A percentile compares a stretch with the other conserved stretches of the same genome.
Evolutionary conservation across 371 early-diverging fungal genomes (phyloP).

Genomic region (Mucor irregularis): DNA sequence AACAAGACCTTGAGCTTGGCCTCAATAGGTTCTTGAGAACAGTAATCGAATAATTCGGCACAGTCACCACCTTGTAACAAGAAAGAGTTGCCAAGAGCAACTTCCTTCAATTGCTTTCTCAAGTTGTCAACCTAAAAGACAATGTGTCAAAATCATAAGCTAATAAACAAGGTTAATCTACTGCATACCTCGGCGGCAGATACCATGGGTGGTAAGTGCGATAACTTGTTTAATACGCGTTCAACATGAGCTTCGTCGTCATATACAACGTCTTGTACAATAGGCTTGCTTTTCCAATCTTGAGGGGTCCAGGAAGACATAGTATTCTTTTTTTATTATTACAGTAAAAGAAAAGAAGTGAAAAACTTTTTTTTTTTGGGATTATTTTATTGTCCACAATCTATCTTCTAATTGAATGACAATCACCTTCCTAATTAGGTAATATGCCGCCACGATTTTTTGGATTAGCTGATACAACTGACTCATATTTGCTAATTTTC

Average conservation of each 20-base stretch:
- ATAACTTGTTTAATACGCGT: conserved; percentile 74
- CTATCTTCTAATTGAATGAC: too few species aligned
- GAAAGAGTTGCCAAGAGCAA: conserved; percentile 89
- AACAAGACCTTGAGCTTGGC: conserved; percentile 93
- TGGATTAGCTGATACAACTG: neutral
- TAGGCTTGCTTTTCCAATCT: conserved; percentile 84
- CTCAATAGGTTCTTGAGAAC: conserved; percentile 88
- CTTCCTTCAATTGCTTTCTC: conserved; percentile 81
- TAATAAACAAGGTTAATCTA: neutral
- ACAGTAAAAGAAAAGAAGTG: neutral
- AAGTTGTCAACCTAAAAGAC: conserved; percentile 88
- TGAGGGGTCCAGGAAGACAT: conserved; percentile 70
- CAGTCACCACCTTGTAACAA: conserved; percentile 98
- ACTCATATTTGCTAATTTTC: neutral
- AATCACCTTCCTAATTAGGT: neutral
- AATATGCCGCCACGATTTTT: neutral
- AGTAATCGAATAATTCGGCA: conserved; percentile 97
- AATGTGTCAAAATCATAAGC: neutral
- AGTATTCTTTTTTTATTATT: neutral
- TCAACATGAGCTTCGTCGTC: conserved; percentile 72
- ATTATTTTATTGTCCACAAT: too few species aligned
- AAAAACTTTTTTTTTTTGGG: too few species aligned
- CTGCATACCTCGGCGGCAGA: conserved; percentile 76
- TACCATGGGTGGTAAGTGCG: conserved; percentile 89
- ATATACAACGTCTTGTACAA: conserved; percentile 90